phyloP scores from a whole-genome alignment of 108 stramenopile species.

The Nannochloropsis gaditana region DNA sequence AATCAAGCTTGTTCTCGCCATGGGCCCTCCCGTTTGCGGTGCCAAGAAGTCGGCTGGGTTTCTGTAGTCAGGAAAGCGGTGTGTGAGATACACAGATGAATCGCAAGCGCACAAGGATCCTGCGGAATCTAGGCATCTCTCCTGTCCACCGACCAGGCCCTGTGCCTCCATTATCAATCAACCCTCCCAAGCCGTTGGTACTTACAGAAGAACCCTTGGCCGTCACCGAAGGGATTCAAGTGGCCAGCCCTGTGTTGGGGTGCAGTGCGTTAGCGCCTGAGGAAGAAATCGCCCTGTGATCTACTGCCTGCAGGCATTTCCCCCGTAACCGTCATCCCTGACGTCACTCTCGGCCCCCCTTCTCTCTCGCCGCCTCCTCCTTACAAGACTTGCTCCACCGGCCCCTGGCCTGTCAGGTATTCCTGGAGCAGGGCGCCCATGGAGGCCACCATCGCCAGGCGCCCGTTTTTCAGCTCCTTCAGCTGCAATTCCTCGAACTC shows the following conservation, averaged over 20 bases:
- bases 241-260: conserved; percentile 28
- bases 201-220: conserved; percentile 45
- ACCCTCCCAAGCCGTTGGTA: not conserved
- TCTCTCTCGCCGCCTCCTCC: not conserved
- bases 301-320: no score
- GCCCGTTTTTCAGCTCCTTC: conserved; percentile 83
- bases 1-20: no score
- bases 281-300: no score
- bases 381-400: conserved; percentile 30
- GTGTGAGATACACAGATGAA: no score
- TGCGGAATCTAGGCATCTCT: no score
- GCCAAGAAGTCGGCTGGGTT: no score
- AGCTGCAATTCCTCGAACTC: conserved; percentile 67
- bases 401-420: conserved; percentile 34
- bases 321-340: not conserved
- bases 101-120: no score
- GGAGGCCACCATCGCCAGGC: conserved; percentile 91
- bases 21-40: no score
- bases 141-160: no score
- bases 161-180: no score
- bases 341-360: not conserved
- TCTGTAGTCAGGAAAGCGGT: no score
- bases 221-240: conserved; percentile 46
- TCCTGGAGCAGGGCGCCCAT: conserved; percentile 58
- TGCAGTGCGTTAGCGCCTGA: no score